Evolutionary conservation across 768 basidiomycete species (phyloP), one percentile per base, ranked within the genome.

Genomic region (Lepiota brunneoincarnata): DNA sequence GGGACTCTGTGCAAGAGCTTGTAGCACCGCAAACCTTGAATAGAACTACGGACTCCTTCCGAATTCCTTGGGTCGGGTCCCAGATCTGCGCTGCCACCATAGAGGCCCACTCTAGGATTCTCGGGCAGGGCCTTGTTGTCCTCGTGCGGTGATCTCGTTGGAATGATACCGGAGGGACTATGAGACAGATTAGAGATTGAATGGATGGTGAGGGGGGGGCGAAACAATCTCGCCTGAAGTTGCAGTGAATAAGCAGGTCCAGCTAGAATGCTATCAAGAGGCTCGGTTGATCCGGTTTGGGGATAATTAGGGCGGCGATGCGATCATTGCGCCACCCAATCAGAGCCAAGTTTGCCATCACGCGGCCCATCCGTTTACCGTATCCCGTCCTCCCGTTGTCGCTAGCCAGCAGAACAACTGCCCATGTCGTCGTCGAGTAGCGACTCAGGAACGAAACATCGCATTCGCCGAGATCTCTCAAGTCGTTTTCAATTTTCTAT

Each of bases 271-370:
- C 4, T 20, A 48, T 49, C 49, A 40, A 28, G 7, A 40, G 38
- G 40, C 39, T 17, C 10, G 17, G 10, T 18, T 50, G 49, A 50
- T 41, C 49, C 49, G 49, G 38, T 41, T 50, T 50, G 38, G 26
- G 31, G 31, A 9, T 31, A 31, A 31, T 31, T 31, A 31, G 31
- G 49, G 9, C 17, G 36, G 10, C 31, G 20, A n/a, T 24, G 24
- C 39, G 37, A 50, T 41, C 49, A 50, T 21, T 15, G 21, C 49
- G 7, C 31, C 31, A 43, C 12, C 44, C 44, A 45, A 45, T 26
- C 24, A 9, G 31, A 31, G 4, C 7, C 31, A 2, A 31, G 31
- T 31, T 31, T 31, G 31, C 4, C 7, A 31, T 31, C 31, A 31
- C 31, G 7, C 31, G 31, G 31, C 31, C 31, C 11, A 31, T 9